A percentile compares a stretch with the other conserved stretches of the same genome.
Conservation (phyloP, 306 rosid genomes). For the Fragaria iinumae region DNA sequence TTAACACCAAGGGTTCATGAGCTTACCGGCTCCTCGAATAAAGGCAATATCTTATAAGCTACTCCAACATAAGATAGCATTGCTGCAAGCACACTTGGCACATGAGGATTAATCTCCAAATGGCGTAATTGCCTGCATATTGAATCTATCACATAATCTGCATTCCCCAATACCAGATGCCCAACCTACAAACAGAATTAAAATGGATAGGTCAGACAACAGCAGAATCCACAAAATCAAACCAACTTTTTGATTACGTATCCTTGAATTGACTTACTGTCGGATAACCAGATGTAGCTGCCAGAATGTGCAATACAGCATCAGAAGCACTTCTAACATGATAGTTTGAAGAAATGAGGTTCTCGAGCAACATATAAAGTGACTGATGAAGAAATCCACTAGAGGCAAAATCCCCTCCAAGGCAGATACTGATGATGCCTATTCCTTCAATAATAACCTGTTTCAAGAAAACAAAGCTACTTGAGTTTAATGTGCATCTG, state of each 20-base stretch:
- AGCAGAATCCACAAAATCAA: background rate
- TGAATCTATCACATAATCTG: constrained; percentile 93
- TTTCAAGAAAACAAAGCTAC: constrained; percentile 37
- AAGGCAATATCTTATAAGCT: constrained; percentile 82
- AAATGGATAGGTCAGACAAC: constrained; percentile 16
- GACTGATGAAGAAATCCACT: constrained; percentile 92
- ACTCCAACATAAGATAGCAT: constrained; percentile 88
- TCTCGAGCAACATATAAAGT: constrained; percentile 86
- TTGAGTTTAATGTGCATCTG: constrained; percentile 11
- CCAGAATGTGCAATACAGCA: constrained; percentile 62
- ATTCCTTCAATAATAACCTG: constrained; percentile 95
- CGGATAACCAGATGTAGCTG: constrained; percentile 55
- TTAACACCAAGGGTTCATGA: constrained; percentile 8
- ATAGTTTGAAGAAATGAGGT: constrained; percentile 67
- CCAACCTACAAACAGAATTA: constrained; percentile 64
- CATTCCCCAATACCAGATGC: constrained; percentile 70
- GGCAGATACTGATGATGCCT: constrained; percentile 75
- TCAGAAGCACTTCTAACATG: constrained; percentile 77
- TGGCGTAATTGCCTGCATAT: constrained; percentile 85
- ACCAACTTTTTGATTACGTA: constrained; percentile 3
- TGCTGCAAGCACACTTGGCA: constrained; percentile 83
- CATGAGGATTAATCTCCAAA: constrained; percentile 76
- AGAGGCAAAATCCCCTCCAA: constrained; percentile 68
- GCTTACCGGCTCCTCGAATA: constrained; percentile 86
- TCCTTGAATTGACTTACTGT: constrained; percentile 51